Evolutionary conservation across 805 yeast species (phyloP).

Genomic region (Saccharomycopsis sp.): DNA sequence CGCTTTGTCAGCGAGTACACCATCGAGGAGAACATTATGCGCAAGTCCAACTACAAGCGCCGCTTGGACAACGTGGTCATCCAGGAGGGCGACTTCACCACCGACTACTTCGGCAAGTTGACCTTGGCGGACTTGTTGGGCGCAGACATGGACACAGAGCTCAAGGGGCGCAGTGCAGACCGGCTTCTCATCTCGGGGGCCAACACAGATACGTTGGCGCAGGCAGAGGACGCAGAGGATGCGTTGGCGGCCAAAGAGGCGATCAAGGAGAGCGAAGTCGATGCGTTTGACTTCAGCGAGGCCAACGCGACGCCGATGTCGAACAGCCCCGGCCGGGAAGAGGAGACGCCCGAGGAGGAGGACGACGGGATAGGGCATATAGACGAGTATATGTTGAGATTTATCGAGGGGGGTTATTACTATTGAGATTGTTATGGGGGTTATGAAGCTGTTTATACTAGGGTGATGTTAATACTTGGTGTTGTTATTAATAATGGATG

Average conservation of each 20-base stretch:
- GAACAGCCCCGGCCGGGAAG: slow-evolving; percentile 35
- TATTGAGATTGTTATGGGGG: slow-evolving; percentile 24
- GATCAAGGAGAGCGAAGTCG: slow-evolving; percentile 75
- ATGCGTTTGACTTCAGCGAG: slow-evolving; percentile 78
- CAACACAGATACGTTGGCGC: slow-evolving; percentile 61
- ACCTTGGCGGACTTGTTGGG: slow-evolving; percentile 84
- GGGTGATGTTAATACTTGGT: too few species aligned
- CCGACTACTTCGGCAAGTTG: slow-evolving; percentile 86
- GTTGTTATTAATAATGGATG: too few species aligned
- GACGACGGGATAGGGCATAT: slow-evolving; percentile 64
- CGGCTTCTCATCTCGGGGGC: slow-evolving; percentile 29
- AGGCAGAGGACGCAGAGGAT: slow-evolving; percentile 93
- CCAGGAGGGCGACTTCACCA: slow-evolving; percentile 97
- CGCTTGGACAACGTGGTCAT: slow-evolving; percentile 91
- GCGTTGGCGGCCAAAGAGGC: slow-evolving; percentile 86
- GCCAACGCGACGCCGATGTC: slow-evolving; percentile 25
- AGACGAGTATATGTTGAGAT: slow-evolving; percentile 94
- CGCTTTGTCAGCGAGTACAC: slow-evolving; percentile 94
- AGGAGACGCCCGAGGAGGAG: slow-evolving; percentile 47
- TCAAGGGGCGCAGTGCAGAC: slow-evolving; percentile 24
- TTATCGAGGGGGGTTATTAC: slow-evolving; percentile 77
- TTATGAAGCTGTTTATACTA: too few species aligned
- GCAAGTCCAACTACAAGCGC: slow-evolving; percentile 90
- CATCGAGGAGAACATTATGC: slow-evolving; percentile 88
- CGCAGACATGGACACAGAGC: slow-evolving; percentile 23